These are phyloP conservation scores for Colletotrichum musae DNA, from an alignment of 2,329 filamentous ascomycete genomes.

Conservation along the genomic window DNA sequence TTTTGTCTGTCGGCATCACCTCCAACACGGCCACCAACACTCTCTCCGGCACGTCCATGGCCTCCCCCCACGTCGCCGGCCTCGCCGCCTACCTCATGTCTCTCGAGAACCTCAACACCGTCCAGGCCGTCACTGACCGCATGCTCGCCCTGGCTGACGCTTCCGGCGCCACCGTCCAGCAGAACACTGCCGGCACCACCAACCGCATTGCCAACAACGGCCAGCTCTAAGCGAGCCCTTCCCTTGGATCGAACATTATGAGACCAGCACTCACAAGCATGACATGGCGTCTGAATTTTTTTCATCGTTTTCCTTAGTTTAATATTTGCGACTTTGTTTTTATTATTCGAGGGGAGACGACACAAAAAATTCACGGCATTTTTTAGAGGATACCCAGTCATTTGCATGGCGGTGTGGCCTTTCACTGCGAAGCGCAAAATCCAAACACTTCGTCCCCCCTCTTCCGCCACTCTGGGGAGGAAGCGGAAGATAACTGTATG, in stretches of 20 bases:
- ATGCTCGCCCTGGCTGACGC: slow-evolving; percentile 68
- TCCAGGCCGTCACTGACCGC: slow-evolving; percentile 60
- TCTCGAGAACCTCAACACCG: slow-evolving; percentile 64
- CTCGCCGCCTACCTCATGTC: slow-evolving; percentile 77
- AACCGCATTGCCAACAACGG: slow-evolving; percentile 72
- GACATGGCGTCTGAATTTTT: slow-evolving; percentile 20
- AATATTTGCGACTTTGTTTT: slow-evolving; percentile 26
- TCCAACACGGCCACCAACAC: slow-evolving; percentile 59
- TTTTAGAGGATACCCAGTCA: slow-evolving; percentile 41
- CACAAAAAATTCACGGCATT: slow-evolving; percentile 35
- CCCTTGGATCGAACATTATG: not conserved
- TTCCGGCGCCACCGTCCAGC: slow-evolving; percentile 59
- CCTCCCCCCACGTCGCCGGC: slow-evolving; percentile 77
- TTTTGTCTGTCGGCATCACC: slow-evolving; percentile 67
- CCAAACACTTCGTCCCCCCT: not conserved
- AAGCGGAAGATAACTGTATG: slow-evolving; percentile 14
- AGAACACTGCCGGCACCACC: slow-evolving; percentile 63
- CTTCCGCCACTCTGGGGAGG: not conserved
- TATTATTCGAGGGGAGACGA: slow-evolving; percentile 25
- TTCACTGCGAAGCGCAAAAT: slow-evolving; percentile 15
- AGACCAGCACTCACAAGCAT: slow-evolving; percentile 20
- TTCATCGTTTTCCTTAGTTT: slow-evolving; percentile 28
- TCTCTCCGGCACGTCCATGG: slow-evolving; percentile 74
- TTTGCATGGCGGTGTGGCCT: slow-evolving; percentile 32
- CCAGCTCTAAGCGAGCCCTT: slow-evolving; percentile 44